Conservation (phyloP, 345 rosid genomes). For the Ceriops zippeliana region DNA sequence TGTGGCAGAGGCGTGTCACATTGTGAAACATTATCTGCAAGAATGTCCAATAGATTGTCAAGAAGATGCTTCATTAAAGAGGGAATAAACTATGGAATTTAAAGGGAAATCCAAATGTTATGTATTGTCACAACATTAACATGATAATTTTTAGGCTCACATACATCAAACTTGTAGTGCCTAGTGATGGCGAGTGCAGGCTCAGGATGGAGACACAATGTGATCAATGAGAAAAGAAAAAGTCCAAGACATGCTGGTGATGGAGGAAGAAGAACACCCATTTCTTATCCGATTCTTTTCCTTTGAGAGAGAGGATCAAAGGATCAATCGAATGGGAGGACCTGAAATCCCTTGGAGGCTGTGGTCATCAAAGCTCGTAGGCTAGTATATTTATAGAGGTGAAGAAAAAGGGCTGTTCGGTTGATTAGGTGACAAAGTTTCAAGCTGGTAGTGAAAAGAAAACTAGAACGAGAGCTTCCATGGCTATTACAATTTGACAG, state of each 20-base stretch:
- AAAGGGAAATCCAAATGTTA: neutral
- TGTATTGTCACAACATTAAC: too few relatives aligned
- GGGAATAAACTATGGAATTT: neutral
- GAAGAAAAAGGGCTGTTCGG: slow-evolving; percentile 21
- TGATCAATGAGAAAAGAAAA: slow-evolving; percentile 7
- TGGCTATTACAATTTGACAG: slow-evolving; percentile 15
- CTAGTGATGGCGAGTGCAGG: slow-evolving; percentile 16
- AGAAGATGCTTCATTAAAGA: neutral
- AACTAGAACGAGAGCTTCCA: neutral
- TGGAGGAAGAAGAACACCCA: slow-evolving; percentile 33
- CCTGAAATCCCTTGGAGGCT: neutral
- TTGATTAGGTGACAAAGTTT: slow-evolving; percentile 10
- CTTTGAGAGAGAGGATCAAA: neutral
- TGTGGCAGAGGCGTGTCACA: slow-evolving; percentile 22
- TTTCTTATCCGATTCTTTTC: neutral
- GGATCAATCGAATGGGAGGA: neutral
- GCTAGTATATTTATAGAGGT: slow-evolving; percentile 28
- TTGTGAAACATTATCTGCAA: slow-evolving; percentile 10
- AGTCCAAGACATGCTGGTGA: slow-evolving; percentile 16
- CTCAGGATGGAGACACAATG: neutral
- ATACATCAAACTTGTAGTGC: slow-evolving; percentile 22
- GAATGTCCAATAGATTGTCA: neutral
- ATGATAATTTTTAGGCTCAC: neutral
- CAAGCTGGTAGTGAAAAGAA: neutral
- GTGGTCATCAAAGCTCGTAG: slow-evolving; percentile 13